Percentiles rank a stretch among this genome's conserved stretches.
Conservation (phyloP, 495 filamentous ascomycete species). For the Cenococcum geophilum region DNA sequence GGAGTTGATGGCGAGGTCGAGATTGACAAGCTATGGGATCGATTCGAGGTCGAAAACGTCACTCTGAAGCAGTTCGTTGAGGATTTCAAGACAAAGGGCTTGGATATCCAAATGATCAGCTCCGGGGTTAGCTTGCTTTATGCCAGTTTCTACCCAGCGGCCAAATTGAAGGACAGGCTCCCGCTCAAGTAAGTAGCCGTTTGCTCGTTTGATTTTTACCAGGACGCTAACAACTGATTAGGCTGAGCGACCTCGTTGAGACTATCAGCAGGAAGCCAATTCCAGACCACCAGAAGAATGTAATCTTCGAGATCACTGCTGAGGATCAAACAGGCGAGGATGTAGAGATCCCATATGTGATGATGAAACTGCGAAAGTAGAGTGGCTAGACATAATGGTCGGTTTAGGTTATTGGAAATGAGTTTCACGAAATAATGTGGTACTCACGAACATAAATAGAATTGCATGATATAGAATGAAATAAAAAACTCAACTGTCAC, state of each 20-base stretch:
- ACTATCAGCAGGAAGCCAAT: constrained; percentile 86
- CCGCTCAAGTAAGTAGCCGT: constrained; percentile 55
- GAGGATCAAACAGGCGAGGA: constrained; percentile 90
- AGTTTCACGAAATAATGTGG: background rate
- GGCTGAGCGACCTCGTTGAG: constrained; percentile 81
- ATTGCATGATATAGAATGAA: constrained; percentile 8
- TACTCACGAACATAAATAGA: background rate
- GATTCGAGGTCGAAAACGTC: constrained; percentile 86
- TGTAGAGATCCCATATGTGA: constrained; percentile 95
- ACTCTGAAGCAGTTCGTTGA: constrained; percentile 77
- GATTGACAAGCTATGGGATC: constrained; percentile 96
- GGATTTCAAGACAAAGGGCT: constrained; percentile 69
- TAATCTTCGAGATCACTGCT: constrained; percentile 93
- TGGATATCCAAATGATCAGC: constrained; percentile 87
- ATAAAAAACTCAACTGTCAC: background rate
- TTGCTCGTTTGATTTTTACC: background rate
- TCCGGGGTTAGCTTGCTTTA: constrained; percentile 96
- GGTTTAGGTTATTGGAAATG: background rate
- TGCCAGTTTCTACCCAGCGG: constrained; percentile 84
- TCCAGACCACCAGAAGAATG: constrained; percentile 83
- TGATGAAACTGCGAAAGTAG: constrained; percentile 60
- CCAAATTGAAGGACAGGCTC: constrained; percentile 79
- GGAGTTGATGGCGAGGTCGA: constrained; percentile 69
- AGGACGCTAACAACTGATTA: constrained; percentile 36
- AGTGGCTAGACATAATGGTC: background rate